Evolutionary conservation across 345 rosid genomes (phyloP), one percentile per base, ranked within the genome.

Genomic region (Syzygium jambos): DNA sequence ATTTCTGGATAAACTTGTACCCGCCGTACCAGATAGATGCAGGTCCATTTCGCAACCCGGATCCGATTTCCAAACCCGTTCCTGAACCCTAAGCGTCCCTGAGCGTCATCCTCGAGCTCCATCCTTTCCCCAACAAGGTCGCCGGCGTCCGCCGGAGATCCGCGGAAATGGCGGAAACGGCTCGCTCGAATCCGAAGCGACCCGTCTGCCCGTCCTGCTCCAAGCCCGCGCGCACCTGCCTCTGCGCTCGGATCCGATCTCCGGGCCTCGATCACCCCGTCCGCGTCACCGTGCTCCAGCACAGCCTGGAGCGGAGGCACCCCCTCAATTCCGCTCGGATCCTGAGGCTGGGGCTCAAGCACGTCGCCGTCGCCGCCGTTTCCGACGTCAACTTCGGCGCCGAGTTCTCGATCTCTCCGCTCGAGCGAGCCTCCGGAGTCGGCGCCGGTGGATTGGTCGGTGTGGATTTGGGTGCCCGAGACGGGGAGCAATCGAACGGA

Each of bases 281-380:
- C n/a, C 91, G 90, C 87, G 89, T 97, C 51, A 95, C 95, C 88
- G 93, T 97, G 34, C 98, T 97, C 82, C 98, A 97, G 86, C 97
- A 97, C 86, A 92, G 93, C 84, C 91, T 92, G 86, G 98, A 97
- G 92, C 92, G 86, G 30, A 96, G 93, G 22, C 97, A 97, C 90
- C 96, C 96, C 1, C 95, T 97, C 87, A 97, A 97, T 90, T 95
- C 97, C 65, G 87, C 95, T 63, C 91, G 96, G 59, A 95, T 97
- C 85, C 96, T 95, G 52, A 97, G 86, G 86, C 85, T 95, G 78
- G 99, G 98, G 83, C 94, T 97, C 90, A 91, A 86, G 87, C 95
- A 96, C 87, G 91, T 96, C 61, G 85, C 80, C 84, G 88, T 95
- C 8, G 90, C 90, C 43, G 90, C 93, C 11, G 97, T 95, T 88